A percentile compares a stretch with the other conserved stretches of the same genome.
Evolutionary conservation across 257 asterid genomes (phyloP).

Genomic region (Plantago elongata): DNA sequence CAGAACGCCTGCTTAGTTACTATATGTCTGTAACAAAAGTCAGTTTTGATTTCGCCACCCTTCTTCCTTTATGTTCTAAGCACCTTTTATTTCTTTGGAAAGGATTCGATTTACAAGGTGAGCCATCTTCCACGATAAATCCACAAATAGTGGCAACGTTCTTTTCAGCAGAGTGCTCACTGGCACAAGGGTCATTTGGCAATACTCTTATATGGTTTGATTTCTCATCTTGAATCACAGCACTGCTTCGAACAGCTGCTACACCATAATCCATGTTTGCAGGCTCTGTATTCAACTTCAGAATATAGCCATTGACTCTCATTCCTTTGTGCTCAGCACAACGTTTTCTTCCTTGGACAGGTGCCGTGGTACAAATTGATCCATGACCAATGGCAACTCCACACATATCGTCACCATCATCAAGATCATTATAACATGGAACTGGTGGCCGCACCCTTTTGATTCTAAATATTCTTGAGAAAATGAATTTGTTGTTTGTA

Average conservation of each 20-base stretch:
- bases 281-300: constrained; percentile 24
- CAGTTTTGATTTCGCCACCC: constrained; percentile 1
- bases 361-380: constrained; percentile 51
- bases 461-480: constrained; percentile 45
- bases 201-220: constrained; percentile 7
- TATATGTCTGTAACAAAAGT: background rate
- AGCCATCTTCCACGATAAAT: constrained; percentile 33
- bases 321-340: constrained; percentile 84
- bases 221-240: constrained; percentile 10
- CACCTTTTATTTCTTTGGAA: constrained; percentile 29
- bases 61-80: constrained; percentile 30
- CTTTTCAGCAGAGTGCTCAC: constrained; percentile 1
- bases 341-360: constrained; percentile 68
- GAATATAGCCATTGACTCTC: constrained; percentile 50
- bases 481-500: constrained; percentile 19
- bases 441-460: constrained; percentile 44
- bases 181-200: background rate
- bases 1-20: background rate
- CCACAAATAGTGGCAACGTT: constrained; percentile 23
- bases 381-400: constrained; percentile 74
- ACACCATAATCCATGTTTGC: background rate
- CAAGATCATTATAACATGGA: constrained; percentile 16
- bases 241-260: background rate
- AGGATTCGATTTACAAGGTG: constrained; percentile 26
- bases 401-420: constrained; percentile 32